Evolutionary conservation across 1,139 yeast genomes (phyloP), one percentile per base, ranked within the genome.

Genomic region (Saccharomyces hybrid): DNA sequence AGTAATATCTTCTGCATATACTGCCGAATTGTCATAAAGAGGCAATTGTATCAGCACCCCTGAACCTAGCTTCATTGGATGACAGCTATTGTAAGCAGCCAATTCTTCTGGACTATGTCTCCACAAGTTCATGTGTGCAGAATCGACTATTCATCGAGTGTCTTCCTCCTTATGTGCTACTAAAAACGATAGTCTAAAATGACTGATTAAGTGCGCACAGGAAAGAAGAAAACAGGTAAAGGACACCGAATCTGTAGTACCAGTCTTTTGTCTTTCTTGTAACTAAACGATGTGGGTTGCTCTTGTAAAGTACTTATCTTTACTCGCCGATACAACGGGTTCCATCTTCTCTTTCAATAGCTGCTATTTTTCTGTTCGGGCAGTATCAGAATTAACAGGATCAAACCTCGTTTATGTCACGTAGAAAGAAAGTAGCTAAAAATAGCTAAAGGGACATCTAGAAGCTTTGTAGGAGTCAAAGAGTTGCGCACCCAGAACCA

Each of bases 1-100:
- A 2, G 44, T 34, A 14, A 64, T 53, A 32, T 52, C 34, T 25
- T 62, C 64, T 8, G 59, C 59, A 50, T 56, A 62, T 9, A 55
- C 42, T 9, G 57, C 56, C 5, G 52, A 49, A 1, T 47, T 47
- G 8, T 57, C 59, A 3, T 58, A 38, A 14, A 54, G 47, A 11
- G 38, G 49, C 38, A 38, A 47, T 44, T 61, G 58, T n/a, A 67
- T 47, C 23, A 66, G 28, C 2, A 67, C 29, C 6, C 70, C 71
- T 32, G 54, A 49, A 4, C 68, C 69, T 41, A 66, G 46, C 11
- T 55, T 42, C 29, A 53, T 57, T 2, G 42, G 47, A 38, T 49
- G n/a, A 49, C 70, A 66, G 50, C 65, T 64, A 11, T 42, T 54
- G 52, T 61, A 66, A 16, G 23, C 13, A 11, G 51, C 11, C 9